phyloP scores from a whole-genome alignment of 2,329 filamentous ascomycete genomes.

The Blastomyces emzantsi region DNA sequence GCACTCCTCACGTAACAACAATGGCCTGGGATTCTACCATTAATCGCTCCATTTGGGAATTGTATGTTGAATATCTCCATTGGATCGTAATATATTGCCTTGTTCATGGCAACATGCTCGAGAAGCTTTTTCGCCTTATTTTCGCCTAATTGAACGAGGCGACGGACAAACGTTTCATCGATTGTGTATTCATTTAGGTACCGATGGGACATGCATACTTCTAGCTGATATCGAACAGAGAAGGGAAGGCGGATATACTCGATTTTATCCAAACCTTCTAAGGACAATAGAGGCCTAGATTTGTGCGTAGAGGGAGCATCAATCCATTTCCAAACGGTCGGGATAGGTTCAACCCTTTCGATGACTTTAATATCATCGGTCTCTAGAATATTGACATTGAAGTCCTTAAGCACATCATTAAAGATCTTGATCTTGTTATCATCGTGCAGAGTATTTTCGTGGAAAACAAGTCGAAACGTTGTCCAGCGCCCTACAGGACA shows the following conservation, averaged over 20 bases:
- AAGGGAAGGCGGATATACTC: conserved; percentile 50
- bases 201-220: conserved; percentile 80
- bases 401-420: conserved; percentile 54
- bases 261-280: conserved; percentile 28
- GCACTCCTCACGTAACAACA: conserved; percentile 69
- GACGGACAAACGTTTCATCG: conserved; percentile 55
- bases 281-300: conserved; percentile 26
- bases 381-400: conserved; percentile 54
- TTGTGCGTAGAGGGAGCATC: conserved; percentile 25
- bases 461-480: conserved; percentile 47
- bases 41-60: conserved; percentile 38
- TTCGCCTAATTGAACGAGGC: conserved; percentile 46
- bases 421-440: conserved; percentile 37
- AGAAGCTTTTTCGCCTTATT: conserved; percentile 56
- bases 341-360: conserved; percentile 10
- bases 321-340: conserved; percentile 34
- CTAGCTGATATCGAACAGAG: conserved; percentile 75
- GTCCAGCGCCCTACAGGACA: conserved; percentile 50
- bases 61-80: conserved; percentile 59
- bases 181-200: conserved; percentile 70
- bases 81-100: conserved; percentile 56
- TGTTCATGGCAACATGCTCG: conserved; percentile 62
- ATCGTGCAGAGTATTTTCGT: conserved; percentile 20
- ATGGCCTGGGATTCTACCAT: conserved; percentile 55
- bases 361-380: conserved; percentile 35